Percentiles rank a stretch among this genome's conserved stretches.
These are phyloP conservation scores for Syzygium malaccense DNA, from an alignment of 441 rosid species.

Conservation along the genomic window DNA sequence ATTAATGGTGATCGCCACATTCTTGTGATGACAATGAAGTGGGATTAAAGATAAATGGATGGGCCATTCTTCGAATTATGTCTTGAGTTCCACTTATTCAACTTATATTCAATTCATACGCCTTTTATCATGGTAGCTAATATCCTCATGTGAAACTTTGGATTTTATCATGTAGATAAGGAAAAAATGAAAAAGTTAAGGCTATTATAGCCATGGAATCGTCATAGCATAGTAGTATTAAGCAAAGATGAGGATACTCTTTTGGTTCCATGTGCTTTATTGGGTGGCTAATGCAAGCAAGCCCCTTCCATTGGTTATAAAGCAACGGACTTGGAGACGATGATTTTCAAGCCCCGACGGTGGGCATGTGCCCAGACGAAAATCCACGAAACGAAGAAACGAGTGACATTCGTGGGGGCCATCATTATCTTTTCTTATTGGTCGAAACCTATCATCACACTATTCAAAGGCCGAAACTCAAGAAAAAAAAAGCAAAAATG, in stretches of 20 bases:
- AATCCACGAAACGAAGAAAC: background rate
- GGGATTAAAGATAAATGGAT: background rate
- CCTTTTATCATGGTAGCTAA: background rate
- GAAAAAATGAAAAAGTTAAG: background rate
- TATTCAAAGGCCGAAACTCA: background rate
- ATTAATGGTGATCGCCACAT: background rate
- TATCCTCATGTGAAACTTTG: background rate
- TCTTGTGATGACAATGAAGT: background rate
- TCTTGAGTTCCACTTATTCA: background rate
- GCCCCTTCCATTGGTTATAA: background rate
- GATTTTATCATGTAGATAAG: background rate
- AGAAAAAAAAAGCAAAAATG: background rate
- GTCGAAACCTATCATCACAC: background rate
- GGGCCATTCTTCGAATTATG: background rate
- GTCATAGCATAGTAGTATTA: background rate
- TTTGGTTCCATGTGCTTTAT: background rate
- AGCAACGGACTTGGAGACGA: background rate
- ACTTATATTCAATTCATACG: background rate
- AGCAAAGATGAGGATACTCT: background rate
- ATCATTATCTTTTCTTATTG: no score
- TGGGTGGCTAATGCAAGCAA: background rate
- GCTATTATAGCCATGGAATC: background rate
- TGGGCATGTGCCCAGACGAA: background rate
- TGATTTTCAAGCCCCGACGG: fast-evolving
- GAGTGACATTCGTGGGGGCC: no score